phyloP scores from a whole-genome alignment of 2,329 filamentous ascomycete species.

The Ascochyta pisi region DNA sequence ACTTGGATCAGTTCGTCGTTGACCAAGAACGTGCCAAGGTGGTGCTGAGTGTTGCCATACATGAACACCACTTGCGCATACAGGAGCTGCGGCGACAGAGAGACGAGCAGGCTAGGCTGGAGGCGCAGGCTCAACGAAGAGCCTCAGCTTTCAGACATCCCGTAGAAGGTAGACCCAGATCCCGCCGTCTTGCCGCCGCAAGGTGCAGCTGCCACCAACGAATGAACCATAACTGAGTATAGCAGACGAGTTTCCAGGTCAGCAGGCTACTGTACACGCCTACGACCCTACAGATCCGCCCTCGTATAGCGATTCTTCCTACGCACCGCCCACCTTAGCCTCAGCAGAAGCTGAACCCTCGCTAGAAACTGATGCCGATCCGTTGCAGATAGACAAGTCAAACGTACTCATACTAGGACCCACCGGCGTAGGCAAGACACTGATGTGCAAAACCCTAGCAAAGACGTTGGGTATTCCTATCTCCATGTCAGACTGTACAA shows the following conservation, averaged over 20 bases:
- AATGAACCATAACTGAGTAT: slow-evolving; percentile 32
- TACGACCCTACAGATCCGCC: slow-evolving; percentile 22
- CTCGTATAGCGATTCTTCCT: slow-evolving; percentile 22
- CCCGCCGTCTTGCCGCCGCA: slow-evolving; percentile 18
- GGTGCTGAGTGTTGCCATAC: slow-evolving; percentile 88
- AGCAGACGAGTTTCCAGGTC: slow-evolving; percentile 68
- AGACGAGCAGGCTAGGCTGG: slow-evolving; percentile 77
- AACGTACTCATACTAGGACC: slow-evolving; percentile 91
- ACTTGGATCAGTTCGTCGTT: slow-evolving; percentile 94
- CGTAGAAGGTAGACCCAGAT: slow-evolving; percentile 69
- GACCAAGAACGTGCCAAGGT: slow-evolving; percentile 96
- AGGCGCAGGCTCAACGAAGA: slow-evolving; percentile 73
- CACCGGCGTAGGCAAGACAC: slow-evolving; percentile 93
- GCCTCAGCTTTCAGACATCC: slow-evolving; percentile 75
- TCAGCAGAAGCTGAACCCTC: slow-evolving; percentile 51
- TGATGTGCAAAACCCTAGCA: slow-evolving; percentile 91
- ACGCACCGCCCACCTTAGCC: slow-evolving; percentile 26
- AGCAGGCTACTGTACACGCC: slow-evolving; percentile 60
- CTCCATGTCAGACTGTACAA: slow-evolving; percentile 93
- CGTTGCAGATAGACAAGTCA: slow-evolving; percentile 89
- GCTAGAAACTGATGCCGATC: slow-evolving; percentile 57
- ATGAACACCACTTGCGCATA: slow-evolving; percentile 94
- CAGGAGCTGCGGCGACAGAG: slow-evolving; percentile 77
- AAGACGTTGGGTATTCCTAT: slow-evolving; percentile 94
- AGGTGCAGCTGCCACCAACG: slow-evolving; percentile 15